These are phyloP conservation scores for Pulveroboletus sp. DNA, from an alignment of 768 basidiomycete species.

Conservation along the genomic window DNA sequence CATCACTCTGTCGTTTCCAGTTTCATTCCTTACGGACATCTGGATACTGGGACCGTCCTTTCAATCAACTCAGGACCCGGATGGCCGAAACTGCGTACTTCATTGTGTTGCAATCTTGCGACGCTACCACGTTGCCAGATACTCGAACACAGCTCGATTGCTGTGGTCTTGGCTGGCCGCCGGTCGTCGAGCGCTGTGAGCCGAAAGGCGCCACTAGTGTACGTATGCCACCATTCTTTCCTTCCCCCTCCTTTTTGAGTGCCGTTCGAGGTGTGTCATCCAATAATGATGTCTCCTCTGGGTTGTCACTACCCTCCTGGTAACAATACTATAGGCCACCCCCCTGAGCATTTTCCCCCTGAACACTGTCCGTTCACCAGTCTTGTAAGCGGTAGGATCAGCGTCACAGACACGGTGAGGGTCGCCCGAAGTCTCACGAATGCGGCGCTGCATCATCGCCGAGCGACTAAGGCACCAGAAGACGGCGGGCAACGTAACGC, in stretches of 20 bases:
- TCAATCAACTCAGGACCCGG: neutral
- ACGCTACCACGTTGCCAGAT: too few species aligned
- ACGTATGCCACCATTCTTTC: neutral
- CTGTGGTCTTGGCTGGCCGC: neutral
- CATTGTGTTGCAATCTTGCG: too few species aligned
- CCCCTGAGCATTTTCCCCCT: neutral
- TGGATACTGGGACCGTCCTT: neutral
- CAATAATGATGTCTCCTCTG: too few species aligned
- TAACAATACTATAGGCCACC: neutral
- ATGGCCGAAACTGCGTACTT: neutral
- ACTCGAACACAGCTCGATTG: neutral
- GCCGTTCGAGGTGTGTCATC: too few species aligned
- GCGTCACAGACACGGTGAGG: neutral
- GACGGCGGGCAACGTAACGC: neutral
- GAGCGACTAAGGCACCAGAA: neutral
- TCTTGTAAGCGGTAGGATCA: neutral
- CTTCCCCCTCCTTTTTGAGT: too few species aligned
- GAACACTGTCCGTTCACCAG: neutral
- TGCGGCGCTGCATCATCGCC: neutral
- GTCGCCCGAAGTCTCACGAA: neutral
- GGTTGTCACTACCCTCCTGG: neutral
- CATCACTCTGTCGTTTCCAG: neutral
- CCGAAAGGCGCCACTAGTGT: too few species aligned
- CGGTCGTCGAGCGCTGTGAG: neutral
- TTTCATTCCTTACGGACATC: neutral